These are phyloP conservation scores for Phytophthora pini DNA, from an alignment of 352 stramenopile species.

Conservation along the genomic window DNA sequence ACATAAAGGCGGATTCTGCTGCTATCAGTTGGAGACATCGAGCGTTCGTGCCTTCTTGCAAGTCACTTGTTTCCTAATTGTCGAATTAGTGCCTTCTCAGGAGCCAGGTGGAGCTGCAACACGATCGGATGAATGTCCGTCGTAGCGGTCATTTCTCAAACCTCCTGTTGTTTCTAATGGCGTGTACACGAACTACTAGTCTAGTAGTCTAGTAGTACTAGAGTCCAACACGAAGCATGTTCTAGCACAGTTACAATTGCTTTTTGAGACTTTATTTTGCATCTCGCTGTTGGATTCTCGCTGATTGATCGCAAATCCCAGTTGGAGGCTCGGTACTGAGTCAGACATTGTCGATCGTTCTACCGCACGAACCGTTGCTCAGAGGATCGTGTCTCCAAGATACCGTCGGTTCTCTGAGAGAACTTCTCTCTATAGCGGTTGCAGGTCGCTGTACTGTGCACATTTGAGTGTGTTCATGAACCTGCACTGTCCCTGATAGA, in stretches of 20 bases:
- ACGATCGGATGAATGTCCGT: conserved; percentile 19
- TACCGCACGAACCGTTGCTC: conserved; percentile 2
- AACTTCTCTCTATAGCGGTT: neutral
- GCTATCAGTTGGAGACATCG: conserved; percentile 18
- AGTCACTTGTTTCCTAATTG: conserved; percentile 7
- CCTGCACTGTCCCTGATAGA: no score
- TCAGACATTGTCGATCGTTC: conserved; percentile 9
- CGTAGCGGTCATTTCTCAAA: conserved; percentile 8
- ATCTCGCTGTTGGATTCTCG: conserved; percentile 8
- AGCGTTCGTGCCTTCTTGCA: conserved; percentile 14
- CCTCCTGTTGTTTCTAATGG: neutral
- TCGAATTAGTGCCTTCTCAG: conserved; percentile 16
- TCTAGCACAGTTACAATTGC: neutral
- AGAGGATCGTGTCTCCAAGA: neutral
- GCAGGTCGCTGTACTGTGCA: neutral
- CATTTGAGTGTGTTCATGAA: neutral
- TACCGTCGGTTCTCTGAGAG: neutral
- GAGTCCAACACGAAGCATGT: conserved; percentile 3
- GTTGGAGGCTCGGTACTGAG: conserved; percentile 2
- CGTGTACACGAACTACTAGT: no score
- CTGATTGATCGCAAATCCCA: conserved; percentile 11
- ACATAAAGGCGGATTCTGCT: conserved; percentile 19
- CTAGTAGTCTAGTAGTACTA: no score
- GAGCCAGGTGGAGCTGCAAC: conserved; percentile 17
- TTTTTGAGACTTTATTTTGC: neutral